phyloP scores from a whole-genome alignment of 2,329 filamentous ascomycete genomes.

The Alternaria longipes region DNA sequence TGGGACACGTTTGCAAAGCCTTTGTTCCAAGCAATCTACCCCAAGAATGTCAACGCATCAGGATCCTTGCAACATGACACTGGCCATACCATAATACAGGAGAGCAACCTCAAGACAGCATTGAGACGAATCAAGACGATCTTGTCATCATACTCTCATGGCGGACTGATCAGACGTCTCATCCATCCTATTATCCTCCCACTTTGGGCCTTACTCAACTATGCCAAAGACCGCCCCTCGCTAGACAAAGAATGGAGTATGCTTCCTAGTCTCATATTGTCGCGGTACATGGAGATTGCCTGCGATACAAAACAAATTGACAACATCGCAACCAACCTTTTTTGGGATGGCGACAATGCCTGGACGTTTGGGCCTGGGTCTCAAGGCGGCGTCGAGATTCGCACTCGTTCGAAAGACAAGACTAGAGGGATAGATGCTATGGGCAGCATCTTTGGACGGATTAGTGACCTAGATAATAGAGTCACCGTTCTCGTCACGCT shows the following conservation, averaged over 20 bases:
- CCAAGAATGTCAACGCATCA: conserved; percentile 40
- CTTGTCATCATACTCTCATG: conserved; percentile 71
- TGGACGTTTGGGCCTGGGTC: conserved; percentile 65
- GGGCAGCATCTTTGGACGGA: conserved; percentile 69
- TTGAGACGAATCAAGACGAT: conserved; percentile 66
- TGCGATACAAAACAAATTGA: conserved; percentile 62
- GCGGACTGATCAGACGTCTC: conserved; percentile 70
- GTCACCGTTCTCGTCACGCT: conserved; percentile 38
- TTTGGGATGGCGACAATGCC: conserved; percentile 61
- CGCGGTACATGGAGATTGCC: conserved; percentile 64
- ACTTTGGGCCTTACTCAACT: conserved; percentile 70
- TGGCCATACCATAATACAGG: conserved; percentile 60
- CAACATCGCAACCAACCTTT: conserved; percentile 63
- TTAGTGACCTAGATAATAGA: conserved; percentile 40
- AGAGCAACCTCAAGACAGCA: conserved; percentile 60
- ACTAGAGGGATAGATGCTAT: conserved; percentile 71
- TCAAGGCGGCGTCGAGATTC: conserved; percentile 64
- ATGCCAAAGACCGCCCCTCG: conserved; percentile 51
- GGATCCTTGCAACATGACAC: conserved; percentile 9
- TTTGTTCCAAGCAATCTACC: conserved; percentile 63
- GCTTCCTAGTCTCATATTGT: conserved; percentile 35
- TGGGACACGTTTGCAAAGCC: conserved; percentile 71
- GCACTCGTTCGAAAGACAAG: conserved; percentile 77
- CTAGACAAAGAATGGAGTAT: conserved; percentile 39
- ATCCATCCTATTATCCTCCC: conserved; percentile 67